Base-by-base conservation (phyloP, 208 protist species). In the Herpetomonas tarakana region DNA sequence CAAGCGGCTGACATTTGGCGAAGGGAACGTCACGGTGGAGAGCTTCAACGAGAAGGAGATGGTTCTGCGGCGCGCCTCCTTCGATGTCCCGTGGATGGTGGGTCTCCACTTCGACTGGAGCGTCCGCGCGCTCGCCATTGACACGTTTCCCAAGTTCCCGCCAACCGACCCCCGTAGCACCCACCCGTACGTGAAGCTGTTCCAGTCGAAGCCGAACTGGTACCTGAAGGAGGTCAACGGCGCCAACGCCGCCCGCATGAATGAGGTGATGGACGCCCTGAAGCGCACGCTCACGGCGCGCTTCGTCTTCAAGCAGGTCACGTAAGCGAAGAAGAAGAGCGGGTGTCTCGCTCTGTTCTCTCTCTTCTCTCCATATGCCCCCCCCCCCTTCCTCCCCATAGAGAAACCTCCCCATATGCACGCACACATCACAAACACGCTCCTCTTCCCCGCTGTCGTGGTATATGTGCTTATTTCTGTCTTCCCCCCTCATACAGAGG, bases 61-160 rank as follows among this genome's bases (percentile, higher is more conserved):
- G 65, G 51, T 84, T 24, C 62, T 81, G 39, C 78, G 76, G 3
- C 78, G 85, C 25, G n/a, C 56, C n/a, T 69, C 65, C 44, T 25
- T 82, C 3, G 81, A 88, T n/a, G 64, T 71, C 41, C 65, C 69
- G 54, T 92, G 85, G 85, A 75, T 79, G 27, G 66, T 92, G 31
- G 80, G 78, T 6, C 71, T 92, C 49, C 80, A 81, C 44, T 92
- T 81, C 53, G 85, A 92, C 66, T 92, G 85, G 81, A 74, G 64
- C 47, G 67, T 72, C 45, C 83, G 81, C 39, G 78, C 85, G 29
- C 64, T 88, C 6, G 69, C 76, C 22, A 74, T 92, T 47, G 77
- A 68, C 16, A 74, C 81, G 18, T 68, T 92, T 29, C 78, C 85
- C 24, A 49, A 58, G 3, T 88, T 86, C 47, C 12, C 67, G 21